A percentile compares a stretch with the other conserved stretches of the same genome.
Evolutionary conservation across 1,139 yeast genomes (phyloP).

Genomic region (Suzukiozyma palmioleophila): DNA sequence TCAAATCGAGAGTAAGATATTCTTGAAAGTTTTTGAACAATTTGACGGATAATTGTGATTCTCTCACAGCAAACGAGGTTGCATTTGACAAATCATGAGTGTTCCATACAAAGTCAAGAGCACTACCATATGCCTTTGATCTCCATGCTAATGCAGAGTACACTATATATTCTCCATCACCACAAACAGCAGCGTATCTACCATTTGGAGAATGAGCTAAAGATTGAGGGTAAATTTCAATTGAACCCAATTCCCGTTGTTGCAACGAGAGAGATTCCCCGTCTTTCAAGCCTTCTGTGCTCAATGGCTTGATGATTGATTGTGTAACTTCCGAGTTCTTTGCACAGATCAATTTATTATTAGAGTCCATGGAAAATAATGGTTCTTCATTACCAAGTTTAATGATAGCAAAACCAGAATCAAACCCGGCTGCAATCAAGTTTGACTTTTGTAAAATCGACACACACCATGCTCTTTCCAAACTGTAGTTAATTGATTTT

Average conservation of each 20-base stretch:
- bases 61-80: constrained; percentile 80
- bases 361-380: constrained; percentile 85
- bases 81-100: constrained; percentile 69
- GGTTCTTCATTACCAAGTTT: constrained; percentile 95
- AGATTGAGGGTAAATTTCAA: constrained; percentile 87
- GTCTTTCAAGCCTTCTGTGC: constrained; percentile 63
- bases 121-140: constrained; percentile 88
- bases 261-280: constrained; percentile 75
- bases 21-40: constrained; percentile 84
- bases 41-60: constrained; percentile 59
- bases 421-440: constrained; percentile 88
- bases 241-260: constrained; percentile 85
- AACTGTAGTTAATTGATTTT: constrained; percentile 82
- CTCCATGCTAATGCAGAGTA: constrained; percentile 98
- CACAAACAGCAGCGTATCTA: constrained; percentile 92
- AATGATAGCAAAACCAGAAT: constrained; percentile 83
- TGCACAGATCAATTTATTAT: constrained; percentile 87
- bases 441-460: constrained; percentile 74
- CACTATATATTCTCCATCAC: constrained; percentile 96
- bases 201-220: constrained; percentile 95
- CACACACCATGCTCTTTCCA: constrained; percentile 97
- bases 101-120: constrained; percentile 87
- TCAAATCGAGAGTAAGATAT: constrained; percentile 59
- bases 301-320: constrained; percentile 69
- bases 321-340: constrained; percentile 88